A percentile compares a stretch with the other conserved stretches of the same genome.
phyloP scores from a whole-genome alignment of 306 rosid species.

The Boehmeria nivea region DNA sequence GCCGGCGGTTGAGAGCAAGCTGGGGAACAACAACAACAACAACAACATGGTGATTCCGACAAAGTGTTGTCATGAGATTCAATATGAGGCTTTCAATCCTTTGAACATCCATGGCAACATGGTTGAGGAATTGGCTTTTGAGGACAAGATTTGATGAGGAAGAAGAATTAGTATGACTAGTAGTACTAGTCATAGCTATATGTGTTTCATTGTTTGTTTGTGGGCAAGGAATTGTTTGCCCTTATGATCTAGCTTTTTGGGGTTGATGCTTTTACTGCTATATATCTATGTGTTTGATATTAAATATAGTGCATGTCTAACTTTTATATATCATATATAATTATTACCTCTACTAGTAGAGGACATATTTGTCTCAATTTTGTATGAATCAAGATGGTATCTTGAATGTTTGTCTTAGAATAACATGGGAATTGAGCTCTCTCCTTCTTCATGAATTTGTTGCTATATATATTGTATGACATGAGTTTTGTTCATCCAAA shows the following conservation, averaged over 20 bases:
- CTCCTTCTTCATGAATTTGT: no score
- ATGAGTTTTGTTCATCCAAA: no score
- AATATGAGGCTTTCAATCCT: conserved; percentile 42
- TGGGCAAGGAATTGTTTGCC: background rate
- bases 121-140: conserved; percentile 55
- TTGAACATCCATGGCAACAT: conserved; percentile 47
- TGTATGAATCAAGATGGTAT: no score
- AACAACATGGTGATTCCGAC: conserved; percentile 29
- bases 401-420: background rate
- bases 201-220: background rate
- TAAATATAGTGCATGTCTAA: conserved; percentile 7
- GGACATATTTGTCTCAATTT: background rate
- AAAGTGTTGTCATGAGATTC: conserved; percentile 52
- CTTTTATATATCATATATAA: background rate
- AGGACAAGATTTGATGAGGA: conserved; percentile 31
- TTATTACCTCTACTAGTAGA: background rate
- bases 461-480: no score
- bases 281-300: background rate
- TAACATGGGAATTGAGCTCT: conserved; percentile 4
- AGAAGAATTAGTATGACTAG: no score
- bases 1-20: background rate
- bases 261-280: background rate
- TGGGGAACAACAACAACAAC: no score
- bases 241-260: background rate
- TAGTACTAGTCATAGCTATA: conserved; percentile 1